These are phyloP conservation scores for Mycena chlorophos DNA, from an alignment of 768 basidiomycete species.

Conservation along the genomic window DNA sequence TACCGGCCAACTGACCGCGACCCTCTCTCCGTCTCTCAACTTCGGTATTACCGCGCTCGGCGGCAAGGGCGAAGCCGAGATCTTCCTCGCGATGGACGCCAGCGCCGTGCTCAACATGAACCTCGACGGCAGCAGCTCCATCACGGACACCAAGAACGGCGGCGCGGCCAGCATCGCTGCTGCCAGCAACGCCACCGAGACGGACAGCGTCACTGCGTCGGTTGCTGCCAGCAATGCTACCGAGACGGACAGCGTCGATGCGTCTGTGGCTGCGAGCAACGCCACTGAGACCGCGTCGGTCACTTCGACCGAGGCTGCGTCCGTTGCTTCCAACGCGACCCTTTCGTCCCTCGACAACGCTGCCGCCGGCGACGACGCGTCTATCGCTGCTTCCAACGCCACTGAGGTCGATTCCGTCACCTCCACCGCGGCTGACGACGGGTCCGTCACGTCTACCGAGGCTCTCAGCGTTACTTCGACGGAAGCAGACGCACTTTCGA, in stretches of 20 bases:
- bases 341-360: no score
- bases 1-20: constrained; percentile 26
- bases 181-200: background rate
- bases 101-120: constrained; percentile 20
- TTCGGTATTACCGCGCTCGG: constrained; percentile 27
- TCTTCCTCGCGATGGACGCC: constrained; percentile 26
- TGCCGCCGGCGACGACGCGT: no score
- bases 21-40: constrained; percentile 29
- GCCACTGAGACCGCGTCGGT: background rate
- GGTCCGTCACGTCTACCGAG: no score
- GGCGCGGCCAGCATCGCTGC: background rate
- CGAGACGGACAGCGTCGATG: background rate
- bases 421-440: no score
- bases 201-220: no score
- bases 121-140: constrained; percentile 11
- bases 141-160: background rate
- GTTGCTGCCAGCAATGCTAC: background rate
- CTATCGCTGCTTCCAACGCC: no score
- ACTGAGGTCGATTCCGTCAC: no score
- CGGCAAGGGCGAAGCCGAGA: constrained; percentile 12
- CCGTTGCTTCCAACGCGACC: no score
- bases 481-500: no score
- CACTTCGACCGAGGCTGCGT: no score
- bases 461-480: no score
- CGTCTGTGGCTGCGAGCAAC: background rate